Conservation (phyloP, 2,329 filamentous ascomycete genomes). For the Verticillium dahliae region DNA sequence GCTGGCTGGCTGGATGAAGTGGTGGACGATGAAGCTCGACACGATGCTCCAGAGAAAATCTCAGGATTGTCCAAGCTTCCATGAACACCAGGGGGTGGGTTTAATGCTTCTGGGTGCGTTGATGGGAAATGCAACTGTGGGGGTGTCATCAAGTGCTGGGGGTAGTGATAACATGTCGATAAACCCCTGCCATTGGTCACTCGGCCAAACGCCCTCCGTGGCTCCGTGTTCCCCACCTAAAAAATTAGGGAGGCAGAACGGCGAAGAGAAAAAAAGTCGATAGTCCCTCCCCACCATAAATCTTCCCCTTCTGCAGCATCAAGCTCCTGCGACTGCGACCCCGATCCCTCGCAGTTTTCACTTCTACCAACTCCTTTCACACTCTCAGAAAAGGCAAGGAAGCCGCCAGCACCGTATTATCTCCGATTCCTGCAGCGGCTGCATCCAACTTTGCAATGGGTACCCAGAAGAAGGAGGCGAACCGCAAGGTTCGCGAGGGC, state of each 20-base stretch:
- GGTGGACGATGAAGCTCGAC: background rate
- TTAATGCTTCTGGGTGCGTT: background rate
- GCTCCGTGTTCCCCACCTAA: slow-evolving; percentile 10
- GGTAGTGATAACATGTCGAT: background rate
- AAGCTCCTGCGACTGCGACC: slow-evolving; percentile 1
- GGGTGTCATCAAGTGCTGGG: background rate
- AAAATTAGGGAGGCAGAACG: slow-evolving; percentile 8
- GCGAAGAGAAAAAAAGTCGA: slow-evolving; percentile 9
- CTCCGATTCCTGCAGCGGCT: background rate
- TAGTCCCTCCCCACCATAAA: slow-evolving; percentile 7
- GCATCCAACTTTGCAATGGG: slow-evolving; percentile 54
- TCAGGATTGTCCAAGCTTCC: slow-evolving; percentile 1
- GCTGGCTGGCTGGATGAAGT: background rate
- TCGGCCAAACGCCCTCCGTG: slow-evolving; percentile 7
- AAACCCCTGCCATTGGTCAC: slow-evolving; percentile 2
- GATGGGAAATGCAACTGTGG: background rate
- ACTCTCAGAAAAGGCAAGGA: slow-evolving; percentile 7
- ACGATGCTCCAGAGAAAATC: slow-evolving; percentile 12
- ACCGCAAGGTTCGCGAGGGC: slow-evolving; percentile 76
- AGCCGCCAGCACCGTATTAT: slow-evolving; percentile 1
- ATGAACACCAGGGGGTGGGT: background rate
- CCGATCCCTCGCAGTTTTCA: background rate
- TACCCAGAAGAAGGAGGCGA: slow-evolving; percentile 84
- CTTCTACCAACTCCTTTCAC: slow-evolving; percentile 12
- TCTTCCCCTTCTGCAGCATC: slow-evolving; percentile 8